Conservation (phyloP, 306 rosid genomes). For the Cicer judaicum region DNA sequence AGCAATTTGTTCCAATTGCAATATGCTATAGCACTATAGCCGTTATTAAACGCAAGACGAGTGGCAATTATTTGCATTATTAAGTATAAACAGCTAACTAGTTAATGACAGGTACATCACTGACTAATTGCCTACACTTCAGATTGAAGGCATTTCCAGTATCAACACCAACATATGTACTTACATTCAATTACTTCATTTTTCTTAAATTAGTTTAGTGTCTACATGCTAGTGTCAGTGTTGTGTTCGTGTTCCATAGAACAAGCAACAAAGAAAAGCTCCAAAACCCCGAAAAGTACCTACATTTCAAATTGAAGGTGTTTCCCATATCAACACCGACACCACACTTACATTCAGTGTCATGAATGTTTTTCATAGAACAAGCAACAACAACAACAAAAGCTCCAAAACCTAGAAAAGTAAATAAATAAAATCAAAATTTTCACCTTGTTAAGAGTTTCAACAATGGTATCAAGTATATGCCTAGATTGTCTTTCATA, state of each 20-base stretch:
- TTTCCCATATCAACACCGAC: background rate
- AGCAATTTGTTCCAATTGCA: no score
- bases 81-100: background rate
- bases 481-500: conserved; percentile 81
- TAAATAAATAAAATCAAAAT: background rate
- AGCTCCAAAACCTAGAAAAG: conserved; percentile 6
- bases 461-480: conserved; percentile 90
- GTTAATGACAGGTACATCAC: background rate
- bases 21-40: no score
- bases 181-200: background rate
- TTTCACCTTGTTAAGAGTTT: conserved; percentile 75
- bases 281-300: background rate
- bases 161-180: background rate
- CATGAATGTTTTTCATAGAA: background rate
- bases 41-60: background rate
- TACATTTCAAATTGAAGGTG: background rate
- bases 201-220: background rate
- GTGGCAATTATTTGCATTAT: background rate
- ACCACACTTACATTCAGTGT: background rate
- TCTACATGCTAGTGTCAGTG: background rate
- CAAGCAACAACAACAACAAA: background rate
- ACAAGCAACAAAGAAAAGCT: background rate
- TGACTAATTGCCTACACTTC: background rate
- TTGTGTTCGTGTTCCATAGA: background rate
- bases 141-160: background rate